Base-by-base conservation (phyloP, 2,329 filamentous ascomycete species). In the Aspergillus viridinutans region DNA sequence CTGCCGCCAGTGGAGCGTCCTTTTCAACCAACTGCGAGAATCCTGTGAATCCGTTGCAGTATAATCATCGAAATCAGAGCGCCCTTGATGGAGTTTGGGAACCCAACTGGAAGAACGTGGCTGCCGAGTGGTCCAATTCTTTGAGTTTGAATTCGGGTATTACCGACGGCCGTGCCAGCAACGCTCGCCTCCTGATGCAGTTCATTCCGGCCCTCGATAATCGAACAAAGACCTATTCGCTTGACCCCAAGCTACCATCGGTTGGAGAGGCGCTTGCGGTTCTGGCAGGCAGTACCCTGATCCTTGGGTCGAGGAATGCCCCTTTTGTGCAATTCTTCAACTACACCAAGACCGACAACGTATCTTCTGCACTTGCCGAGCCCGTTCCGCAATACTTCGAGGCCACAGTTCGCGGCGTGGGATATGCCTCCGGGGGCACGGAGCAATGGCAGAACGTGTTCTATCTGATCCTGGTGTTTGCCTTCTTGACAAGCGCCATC, bases 191-290 rank as follows among this genome's bases (percentile, higher is more conserved):
- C 14, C 70, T 86, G 8, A 83, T 83, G 26, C 80, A 87, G 59
- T 71, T 84, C 12, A 78, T 83, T 4, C 78, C 83, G 0, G 56
- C 56, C 0, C 73, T 71, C 0, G 54, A 74, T 9, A 67, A 69
- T 7, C 47, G 63, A 23, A 64, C 67, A 6, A 59, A 66, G 9
- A 56, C 62, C 9, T 72, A 67, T 4, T 47, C 56, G 0, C 77
- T 90, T 0, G 75, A 81, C 35, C 71, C 77, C 0, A 66, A 72
- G 0, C 70, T 87, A 0, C 90, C 90, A 0, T 90, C 86, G 2
- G 79, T 90, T n/a, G 86, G 85, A 0, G 90, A 94, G 71, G 86
- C 87, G 0, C 69, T 94, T 0, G 88, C 89, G 0, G 88, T 90
- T 0, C 80, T 92, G 64, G 82, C 83, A 0, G 84, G 85, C 3